These are phyloP conservation scores for Candida sakaeoensis DNA, from an alignment of 805 yeast species.

Conservation along the genomic window DNA sequence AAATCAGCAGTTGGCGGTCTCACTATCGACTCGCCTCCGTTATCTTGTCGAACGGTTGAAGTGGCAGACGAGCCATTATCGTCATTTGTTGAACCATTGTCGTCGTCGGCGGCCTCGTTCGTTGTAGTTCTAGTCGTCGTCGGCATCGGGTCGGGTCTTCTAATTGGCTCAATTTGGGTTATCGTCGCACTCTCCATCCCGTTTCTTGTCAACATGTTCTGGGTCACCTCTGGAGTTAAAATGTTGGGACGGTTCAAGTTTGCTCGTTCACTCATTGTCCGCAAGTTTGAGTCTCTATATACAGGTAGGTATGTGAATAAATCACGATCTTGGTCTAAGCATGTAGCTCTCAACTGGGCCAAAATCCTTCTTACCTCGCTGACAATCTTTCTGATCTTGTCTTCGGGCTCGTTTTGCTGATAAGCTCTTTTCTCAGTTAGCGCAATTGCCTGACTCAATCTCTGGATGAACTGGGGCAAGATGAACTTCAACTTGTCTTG, in stretches of 20 bases:
- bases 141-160: not conserved
- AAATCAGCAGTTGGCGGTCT: too few relatives aligned
- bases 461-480: slow-evolving; percentile 38
- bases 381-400: slow-evolving; percentile 20
- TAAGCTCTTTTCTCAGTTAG: slow-evolving; percentile 36
- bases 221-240: slow-evolving; percentile 35
- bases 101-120: not conserved
- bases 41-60: not conserved
- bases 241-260: slow-evolving; percentile 33
- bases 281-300: slow-evolving; percentile 18
- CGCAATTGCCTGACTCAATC: slow-evolving; percentile 28
- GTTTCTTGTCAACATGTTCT: slow-evolving; percentile 27
- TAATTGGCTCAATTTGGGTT: slow-evolving; percentile 1
- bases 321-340: slow-evolving; percentile 22
- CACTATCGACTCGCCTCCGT: not conserved
- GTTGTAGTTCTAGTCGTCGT: slow-evolving; percentile 7
- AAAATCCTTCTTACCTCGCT: slow-evolving; percentile 25
- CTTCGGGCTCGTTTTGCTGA: slow-evolving; percentile 29
- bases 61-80: not conserved
- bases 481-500: slow-evolving; percentile 19
- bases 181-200: slow-evolving; percentile 19
- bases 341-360: slow-evolving; percentile 21
- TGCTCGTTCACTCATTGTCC: slow-evolving; percentile 26
- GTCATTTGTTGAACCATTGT: slow-evolving; percentile 7
- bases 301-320: slow-evolving; percentile 26